Evolutionary conservation across 768 basidiomycete species (phyloP), one percentile per base, ranked within the genome.

Genomic region (Hortiboletus campestris): DNA sequence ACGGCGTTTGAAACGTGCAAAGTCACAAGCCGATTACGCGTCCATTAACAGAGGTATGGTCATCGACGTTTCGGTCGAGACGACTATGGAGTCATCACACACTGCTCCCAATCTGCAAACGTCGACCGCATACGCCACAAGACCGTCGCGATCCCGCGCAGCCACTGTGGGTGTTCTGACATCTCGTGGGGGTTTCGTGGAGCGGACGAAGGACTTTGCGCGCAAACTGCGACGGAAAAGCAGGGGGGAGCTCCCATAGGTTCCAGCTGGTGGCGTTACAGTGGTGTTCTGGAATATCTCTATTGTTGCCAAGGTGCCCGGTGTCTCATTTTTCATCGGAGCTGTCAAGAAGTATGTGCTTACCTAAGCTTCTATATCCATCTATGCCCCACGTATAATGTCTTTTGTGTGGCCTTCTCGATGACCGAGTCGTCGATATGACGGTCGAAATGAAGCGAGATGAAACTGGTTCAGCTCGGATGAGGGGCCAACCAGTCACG

Each of bases 21-120:
- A 70, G 46, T 80, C 80, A 4, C 66, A 73, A 10, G 69, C 68
- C 46, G 66, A 78, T 25, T 67, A 76, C 42, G 48, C 72, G 14
- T 44, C 69, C 31, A 60, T 56, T 14, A 71, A 70, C 25, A 65
- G 52, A 17, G 70, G 62, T 51, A 57, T 79, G 58, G 69, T 78
- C 43, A 76, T 84, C 32, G 80, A 73, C 28, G 75, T 82, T 10
- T 79, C 77, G 46, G 75, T 83, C 35, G 75, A 81, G 56, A 79
- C 79, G 0, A 80, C 60, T 4, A 61, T 55, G 3, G 65, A 63
- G 22, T 32, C 56, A 3, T 45, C 60, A 1, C 55, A 53, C 17
- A 22, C 22, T 32, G 34, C 52, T 25, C 38, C 49, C n/a, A 47
- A 49, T 51, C 16, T 46, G 16, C 51, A 44, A 12, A 38, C 43